A percentile compares a stretch with the other conserved stretches of the same genome.
Conservation (phyloP, 441 rosid species). For the Erodium chrysanthum region DNA sequence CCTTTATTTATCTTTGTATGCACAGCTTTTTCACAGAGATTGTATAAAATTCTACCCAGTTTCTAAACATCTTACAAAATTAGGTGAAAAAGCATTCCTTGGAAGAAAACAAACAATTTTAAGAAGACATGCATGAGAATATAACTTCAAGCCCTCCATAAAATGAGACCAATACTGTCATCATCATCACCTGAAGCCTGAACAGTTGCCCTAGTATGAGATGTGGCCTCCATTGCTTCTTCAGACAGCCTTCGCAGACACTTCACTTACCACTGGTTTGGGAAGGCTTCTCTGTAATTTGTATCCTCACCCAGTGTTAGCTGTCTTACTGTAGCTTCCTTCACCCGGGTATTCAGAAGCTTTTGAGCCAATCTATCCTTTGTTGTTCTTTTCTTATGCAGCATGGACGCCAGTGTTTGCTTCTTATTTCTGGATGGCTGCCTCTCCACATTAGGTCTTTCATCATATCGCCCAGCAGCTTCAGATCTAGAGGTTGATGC, state of each 20-base stretch:
- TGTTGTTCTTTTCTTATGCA: slow-evolving; percentile 49
- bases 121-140: not conserved
- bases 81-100: no score
- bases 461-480: slow-evolving; percentile 33
- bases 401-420: slow-evolving; percentile 49
- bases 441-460: slow-evolving; percentile 11
- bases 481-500: slow-evolving; percentile 67
- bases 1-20: not conserved
- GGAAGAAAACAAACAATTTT: not conserved
- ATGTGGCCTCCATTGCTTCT: not conserved
- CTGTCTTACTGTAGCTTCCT: slow-evolving; percentile 41
- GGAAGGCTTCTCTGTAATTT: slow-evolving; percentile 54
- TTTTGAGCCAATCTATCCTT: slow-evolving; percentile 56
- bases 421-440: slow-evolving; percentile 37
- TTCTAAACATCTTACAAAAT: no score
- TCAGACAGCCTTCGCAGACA: no score
- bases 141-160: not conserved
- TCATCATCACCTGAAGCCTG: not conserved
- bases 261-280: slow-evolving; percentile 70
- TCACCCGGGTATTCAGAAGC: slow-evolving; percentile 37
- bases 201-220: not conserved
- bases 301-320: slow-evolving; percentile 46
- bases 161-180: no score
- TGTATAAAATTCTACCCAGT: no score
- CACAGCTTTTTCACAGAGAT: no score